These are phyloP conservation scores for Thinopyrum elongatum DNA, from an alignment of 176 grass and related monocot species.

Conservation along the genomic window DNA sequence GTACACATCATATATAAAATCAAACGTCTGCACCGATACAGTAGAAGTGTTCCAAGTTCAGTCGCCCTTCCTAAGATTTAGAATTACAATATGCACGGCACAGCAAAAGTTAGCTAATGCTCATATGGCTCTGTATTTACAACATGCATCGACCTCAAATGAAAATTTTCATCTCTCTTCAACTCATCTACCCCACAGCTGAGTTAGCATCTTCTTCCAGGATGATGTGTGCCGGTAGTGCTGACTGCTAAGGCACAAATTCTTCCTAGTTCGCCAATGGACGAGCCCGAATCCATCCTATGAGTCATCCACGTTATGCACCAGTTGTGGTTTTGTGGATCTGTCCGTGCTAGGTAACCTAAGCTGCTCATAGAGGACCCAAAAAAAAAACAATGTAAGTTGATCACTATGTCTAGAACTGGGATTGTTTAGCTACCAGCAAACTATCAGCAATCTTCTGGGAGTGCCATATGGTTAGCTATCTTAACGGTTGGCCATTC, in stretches of 20 bases:
- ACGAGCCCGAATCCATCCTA: neutral
- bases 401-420: neutral
- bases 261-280: neutral
- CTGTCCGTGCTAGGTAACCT: slow-evolving; percentile 42
- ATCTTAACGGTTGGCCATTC: neutral
- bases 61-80: neutral
- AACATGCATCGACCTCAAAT: neutral
- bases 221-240: neutral
- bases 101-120: neutral
- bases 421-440: neutral
- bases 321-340: slow-evolving; percentile 11
- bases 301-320: slow-evolving; percentile 18
- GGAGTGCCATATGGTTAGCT: neutral
- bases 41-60: neutral
- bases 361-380: slow-evolving; percentile 52
- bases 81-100: neutral
- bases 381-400: neutral
- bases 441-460: neutral
- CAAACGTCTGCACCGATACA: neutral
- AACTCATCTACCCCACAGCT: neutral
- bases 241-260: neutral
- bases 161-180: neutral
- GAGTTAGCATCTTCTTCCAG: neutral
- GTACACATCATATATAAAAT: neutral
- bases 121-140: neutral